Base-by-base conservation (phyloP, 1,139 yeast species). In the Taphrina flavorubra region DNA sequence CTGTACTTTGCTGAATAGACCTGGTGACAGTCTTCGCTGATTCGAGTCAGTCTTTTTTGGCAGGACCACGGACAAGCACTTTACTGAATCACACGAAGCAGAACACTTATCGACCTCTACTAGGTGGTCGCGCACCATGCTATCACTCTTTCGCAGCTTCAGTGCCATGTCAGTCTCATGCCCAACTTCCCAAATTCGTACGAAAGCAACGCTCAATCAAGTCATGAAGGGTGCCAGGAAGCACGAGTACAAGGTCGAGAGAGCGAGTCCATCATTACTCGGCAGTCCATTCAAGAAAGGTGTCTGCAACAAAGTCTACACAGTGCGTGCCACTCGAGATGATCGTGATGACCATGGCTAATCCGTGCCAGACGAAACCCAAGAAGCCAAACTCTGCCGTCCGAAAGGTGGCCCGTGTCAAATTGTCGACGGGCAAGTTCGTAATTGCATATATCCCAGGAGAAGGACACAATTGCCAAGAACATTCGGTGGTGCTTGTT, bases 311-410 rank as follows among this genome's bases (percentile, higher is more conserved):
- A 60, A 65, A 37, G 68, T 70, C 57, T 70, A 62, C 31, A 69
- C 71, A 14, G 70, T 66, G 57, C 40, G 56, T 11, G 47, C 8
- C 6, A 39, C 14, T 10, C 42, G 6, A 39, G 11, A 14, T 6
- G 6, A 14, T 39, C 42, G 42, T 39, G 14, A 39, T 2, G 31
- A 39, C 8, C 47, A 44, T 44, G 47, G 11, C 18, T 44, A 16
- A 44, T 16, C 6, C 16, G n/a, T 7, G 13, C 14, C 20, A 63
- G 67, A 63, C 67, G 10, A 94, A 94, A 79, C 99, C 99, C 61
- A 94, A 94, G 82, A 95, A 95, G 78, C 99, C 99, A 61, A 95
- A 95, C 81, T 94, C 98, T 61, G 97, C 99, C 18, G 94, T 92
- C 80, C 86, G 99, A 80, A 95, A 95, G 79, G 97, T 96, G 68